A percentile compares a stretch with the other conserved stretches of the same genome.
phyloP scores from a whole-genome alignment of 2,329 filamentous ascomycete species.

The Cladosporium oxysporum region DNA sequence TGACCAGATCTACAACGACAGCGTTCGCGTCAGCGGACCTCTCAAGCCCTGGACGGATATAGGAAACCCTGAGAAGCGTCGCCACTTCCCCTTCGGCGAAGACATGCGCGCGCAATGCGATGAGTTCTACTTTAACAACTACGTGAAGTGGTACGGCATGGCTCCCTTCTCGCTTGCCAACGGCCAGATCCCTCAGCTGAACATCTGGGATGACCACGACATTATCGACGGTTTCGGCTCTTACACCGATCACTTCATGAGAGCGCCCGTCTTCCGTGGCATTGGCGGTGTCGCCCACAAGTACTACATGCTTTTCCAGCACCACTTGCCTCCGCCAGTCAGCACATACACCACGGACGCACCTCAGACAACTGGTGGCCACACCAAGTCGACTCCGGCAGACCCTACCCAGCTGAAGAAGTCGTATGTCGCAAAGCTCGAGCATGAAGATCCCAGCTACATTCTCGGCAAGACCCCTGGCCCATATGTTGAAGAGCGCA shows the following conservation, averaged over 20 bases:
- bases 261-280: slow-evolving; percentile 63
- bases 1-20: slow-evolving; percentile 79
- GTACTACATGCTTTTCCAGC: slow-evolving; percentile 66
- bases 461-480: slow-evolving; percentile 75
- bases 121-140: slow-evolving; percentile 63
- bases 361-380: slow-evolving; percentile 53
- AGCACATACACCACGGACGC: slow-evolving; percentile 83
- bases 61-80: slow-evolving; percentile 60
- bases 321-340: slow-evolving; percentile 79
- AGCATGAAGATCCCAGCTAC: slow-evolving; percentile 67
- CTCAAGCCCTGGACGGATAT: slow-evolving; percentile 67
- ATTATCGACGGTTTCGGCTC: slow-evolving; percentile 68
- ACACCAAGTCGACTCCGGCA: slow-evolving; percentile 50
- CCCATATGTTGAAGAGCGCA: slow-evolving; percentile 64
- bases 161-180: slow-evolving; percentile 62
- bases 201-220: slow-evolving; percentile 67
- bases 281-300: slow-evolving; percentile 60
- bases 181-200: slow-evolving; percentile 63
- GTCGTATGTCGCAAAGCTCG: slow-evolving; percentile 67
- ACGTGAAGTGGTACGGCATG: slow-evolving; percentile 68
- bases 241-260: slow-evolving; percentile 69
- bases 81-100: slow-evolving; percentile 66
- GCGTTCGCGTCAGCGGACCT: slow-evolving; percentile 81
- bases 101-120: slow-evolving; percentile 61
- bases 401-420: slow-evolving; percentile 74